Base-by-base conservation (phyloP, 78 protist genomes). In the Goniomonas avonlea region DNA sequence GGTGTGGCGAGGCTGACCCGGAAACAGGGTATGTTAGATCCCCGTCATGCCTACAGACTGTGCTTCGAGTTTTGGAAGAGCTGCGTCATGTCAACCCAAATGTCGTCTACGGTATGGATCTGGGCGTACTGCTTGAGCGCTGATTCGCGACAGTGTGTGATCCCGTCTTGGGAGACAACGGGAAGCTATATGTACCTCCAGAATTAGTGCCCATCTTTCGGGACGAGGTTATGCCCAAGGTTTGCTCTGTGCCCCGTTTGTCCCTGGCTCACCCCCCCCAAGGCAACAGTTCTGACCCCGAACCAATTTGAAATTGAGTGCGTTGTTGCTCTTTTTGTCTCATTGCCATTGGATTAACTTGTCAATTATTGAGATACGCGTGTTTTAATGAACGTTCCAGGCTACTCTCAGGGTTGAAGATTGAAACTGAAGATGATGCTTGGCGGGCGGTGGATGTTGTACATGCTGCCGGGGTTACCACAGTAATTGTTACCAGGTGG, bases 141-240 rank as follows among this genome's bases (percentile, higher is more conserved):
- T n/a, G n/a, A n/a, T n/a, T n/a, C n/a, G n/a, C 5, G 18, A 29
- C 73, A 65, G 77, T 47, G n/a, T 70, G 77, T 60, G 77, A 70
- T 60, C 77, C 77, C 58, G 77, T 70, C 43, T 47, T 70, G 77
- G 77, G 77, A 20, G 77, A 70, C 60, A 25, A 70, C 34, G 77
- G 77, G 31, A 59, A 59, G 38, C 45, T 63, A 7, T 63, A 63
- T 9, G 74, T 66, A 17, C 55, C 74, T 5, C 31, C 18, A 18
- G 74, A 47, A 39, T 3, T 43, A 2, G 77, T 47, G 29, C 37
- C 61, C 27, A 0, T 41, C 60, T 70, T 27, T n/a, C 53, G 76
- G 34, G 58, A 69, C 38, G 77, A 43, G 3, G 37, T 65, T 18
- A 23, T 31, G 15, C 68, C 68, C 31, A 4, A 4, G n/a, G n/a